Evolutionary conservation across 495 filamentous ascomycete species (phyloP).

Genomic region (Tuber brumale): DNA sequence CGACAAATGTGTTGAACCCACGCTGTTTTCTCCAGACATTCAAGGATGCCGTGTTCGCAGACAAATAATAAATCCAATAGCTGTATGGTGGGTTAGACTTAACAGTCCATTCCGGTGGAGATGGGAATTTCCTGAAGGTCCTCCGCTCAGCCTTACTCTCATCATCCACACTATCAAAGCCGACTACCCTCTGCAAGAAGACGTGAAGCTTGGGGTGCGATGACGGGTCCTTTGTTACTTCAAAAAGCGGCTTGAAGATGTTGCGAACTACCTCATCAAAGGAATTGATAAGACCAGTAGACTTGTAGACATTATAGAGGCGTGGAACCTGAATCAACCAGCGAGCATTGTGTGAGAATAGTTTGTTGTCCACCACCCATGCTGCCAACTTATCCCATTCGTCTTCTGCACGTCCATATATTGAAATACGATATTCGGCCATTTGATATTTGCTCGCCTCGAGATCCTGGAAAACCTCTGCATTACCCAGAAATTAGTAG

Average conservation of each 20-base stretch:
- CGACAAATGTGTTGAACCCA: constrained; percentile 90
- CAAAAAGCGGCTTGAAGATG: constrained; percentile 87
- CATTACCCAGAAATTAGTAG: constrained; percentile 11
- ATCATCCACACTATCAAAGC: constrained; percentile 95
- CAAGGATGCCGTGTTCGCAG: constrained; percentile 85
- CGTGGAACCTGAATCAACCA: constrained; percentile 96
- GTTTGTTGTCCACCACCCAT: constrained; percentile 98
- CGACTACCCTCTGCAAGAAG: constrained; percentile 90
- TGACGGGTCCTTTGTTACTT: constrained; percentile 79
- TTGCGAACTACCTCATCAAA: constrained; percentile 90
- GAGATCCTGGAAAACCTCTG: constrained; percentile 93
- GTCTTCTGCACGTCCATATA: constrained; percentile 83
- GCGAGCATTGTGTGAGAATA: constrained; percentile 93
- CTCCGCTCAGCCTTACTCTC: constrained; percentile 93
- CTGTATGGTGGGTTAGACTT: constrained; percentile 96
- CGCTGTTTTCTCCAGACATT: constrained; percentile 85
- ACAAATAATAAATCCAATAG: constrained; percentile 98
- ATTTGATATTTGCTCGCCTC: constrained; percentile 99
- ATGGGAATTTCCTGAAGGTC: constrained; percentile 85
- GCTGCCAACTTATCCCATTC: constrained; percentile 98
- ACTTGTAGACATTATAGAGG: constrained; percentile 92
- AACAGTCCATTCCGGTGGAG: constrained; percentile 77
- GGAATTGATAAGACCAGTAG: constrained; percentile 71
- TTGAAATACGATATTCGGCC: constrained; percentile 97
- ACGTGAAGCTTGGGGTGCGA: constrained; percentile 90